Percentiles rank a stretch among this genome's conserved stretches.
Evolutionary conservation across 768 basidiomycete species (phyloP).

Genomic region (Baorangia bicolor): DNA sequence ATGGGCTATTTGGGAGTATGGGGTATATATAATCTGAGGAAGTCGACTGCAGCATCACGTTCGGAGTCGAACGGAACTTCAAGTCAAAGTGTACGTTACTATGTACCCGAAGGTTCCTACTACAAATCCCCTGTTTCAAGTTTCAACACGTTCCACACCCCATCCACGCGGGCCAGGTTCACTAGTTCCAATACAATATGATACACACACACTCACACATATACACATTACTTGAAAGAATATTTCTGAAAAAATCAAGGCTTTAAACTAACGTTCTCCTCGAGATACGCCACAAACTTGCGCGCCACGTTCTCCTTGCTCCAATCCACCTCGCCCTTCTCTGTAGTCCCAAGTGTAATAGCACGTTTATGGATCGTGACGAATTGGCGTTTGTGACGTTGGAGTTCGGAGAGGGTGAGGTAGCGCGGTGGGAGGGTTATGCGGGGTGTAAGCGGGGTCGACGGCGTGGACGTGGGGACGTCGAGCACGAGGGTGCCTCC

Average conservation of each 20-base stretch:
- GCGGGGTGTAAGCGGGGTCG: slow-evolving; percentile 35
- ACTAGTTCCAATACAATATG: background rate
- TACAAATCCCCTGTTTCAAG: background rate
- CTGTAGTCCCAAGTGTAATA: slow-evolving; percentile 77
- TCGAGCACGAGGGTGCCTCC: slow-evolving; percentile 41
- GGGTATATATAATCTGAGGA: too few relatives aligned
- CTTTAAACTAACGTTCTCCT: slow-evolving; percentile 55
- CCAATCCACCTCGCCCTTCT: slow-evolving; percentile 77
- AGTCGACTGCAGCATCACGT: too few relatives aligned
- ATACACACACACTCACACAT: background rate
- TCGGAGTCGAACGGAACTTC: too few relatives aligned
- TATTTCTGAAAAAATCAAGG: slow-evolving; percentile 25
- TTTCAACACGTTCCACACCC: background rate
- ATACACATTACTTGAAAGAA: background rate
- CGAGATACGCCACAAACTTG: slow-evolving; percentile 71
- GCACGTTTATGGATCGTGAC: slow-evolving; percentile 88
- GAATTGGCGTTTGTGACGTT: slow-evolving; percentile 89
- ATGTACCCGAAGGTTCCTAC: too few relatives aligned
- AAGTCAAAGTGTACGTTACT: too few relatives aligned
- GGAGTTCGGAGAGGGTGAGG: slow-evolving; percentile 83
- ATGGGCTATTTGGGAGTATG: too few relatives aligned
- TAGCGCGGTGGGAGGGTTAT: slow-evolving; percentile 67
- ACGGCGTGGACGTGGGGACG: slow-evolving; percentile 42
- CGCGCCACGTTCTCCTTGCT: slow-evolving; percentile 64
- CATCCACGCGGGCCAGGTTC: too few relatives aligned